Percentiles rank a stretch among this genome's conserved stretches.
These are phyloP conservation scores for Rhodocollybia butyracea DNA, from an alignment of 768 basidiomycete genomes.

Conservation along the genomic window DNA sequence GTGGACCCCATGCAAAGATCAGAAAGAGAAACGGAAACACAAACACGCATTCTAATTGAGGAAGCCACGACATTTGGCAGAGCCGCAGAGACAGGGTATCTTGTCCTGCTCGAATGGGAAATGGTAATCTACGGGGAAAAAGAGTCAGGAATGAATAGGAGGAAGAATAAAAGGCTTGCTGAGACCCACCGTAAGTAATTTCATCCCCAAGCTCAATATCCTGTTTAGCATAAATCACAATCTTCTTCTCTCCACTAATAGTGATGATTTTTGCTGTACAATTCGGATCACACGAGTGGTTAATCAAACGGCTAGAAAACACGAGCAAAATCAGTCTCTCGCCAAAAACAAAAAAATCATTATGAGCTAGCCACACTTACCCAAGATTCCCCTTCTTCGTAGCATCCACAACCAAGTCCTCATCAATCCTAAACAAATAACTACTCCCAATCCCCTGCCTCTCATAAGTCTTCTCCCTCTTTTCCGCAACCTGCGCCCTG, in stretches of 20 bases:
- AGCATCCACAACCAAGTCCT: constrained; percentile 96
- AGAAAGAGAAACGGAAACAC: constrained; percentile 12
- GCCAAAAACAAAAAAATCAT: constrained; percentile 10
- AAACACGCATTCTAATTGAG: constrained; percentile 67
- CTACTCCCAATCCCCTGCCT: constrained; percentile 96
- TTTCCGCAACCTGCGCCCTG: constrained; percentile 92
- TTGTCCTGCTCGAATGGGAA: constrained; percentile 99
- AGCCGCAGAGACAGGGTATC: constrained; percentile 90
- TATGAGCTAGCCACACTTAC: constrained; percentile 67
- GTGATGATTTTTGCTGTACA: constrained; percentile 90
- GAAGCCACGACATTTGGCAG: constrained; percentile 88
- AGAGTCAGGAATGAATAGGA: background rate
- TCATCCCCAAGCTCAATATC: constrained; percentile 96
- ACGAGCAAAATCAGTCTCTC: constrained; percentile 9
- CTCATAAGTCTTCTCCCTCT: constrained; percentile 95
- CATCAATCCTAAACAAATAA: constrained; percentile 97
- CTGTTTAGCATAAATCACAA: constrained; percentile 98
- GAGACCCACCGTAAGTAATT: constrained; percentile 87
- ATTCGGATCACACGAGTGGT: constrained; percentile 97
- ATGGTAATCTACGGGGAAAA: constrained; percentile 75
- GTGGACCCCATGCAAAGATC: background rate
- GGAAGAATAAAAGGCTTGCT: background rate
- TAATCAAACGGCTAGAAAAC: constrained; percentile 83
- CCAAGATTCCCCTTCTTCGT: constrained; percentile 99
- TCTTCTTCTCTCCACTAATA: constrained; percentile 92